Evolutionary conservation across 176 grass and related monocot genomes (phyloP).

Genomic region (Panicum miliaceum): DNA sequence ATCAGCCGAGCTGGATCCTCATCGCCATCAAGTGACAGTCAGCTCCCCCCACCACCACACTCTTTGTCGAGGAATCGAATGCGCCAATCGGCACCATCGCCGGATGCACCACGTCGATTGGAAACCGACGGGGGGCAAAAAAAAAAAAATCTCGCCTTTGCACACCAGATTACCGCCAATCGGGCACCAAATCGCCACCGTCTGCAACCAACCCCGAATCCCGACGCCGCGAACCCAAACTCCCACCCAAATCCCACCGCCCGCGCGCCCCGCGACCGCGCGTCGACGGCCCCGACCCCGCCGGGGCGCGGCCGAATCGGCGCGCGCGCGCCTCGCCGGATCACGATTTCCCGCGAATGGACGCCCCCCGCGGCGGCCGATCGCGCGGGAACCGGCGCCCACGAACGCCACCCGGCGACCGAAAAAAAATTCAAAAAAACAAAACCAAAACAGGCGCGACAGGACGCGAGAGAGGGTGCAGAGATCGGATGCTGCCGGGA

Average conservation of each 20-base stretch:
- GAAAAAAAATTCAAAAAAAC: slow-evolving; percentile 35
- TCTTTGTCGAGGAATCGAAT: slow-evolving; percentile 54
- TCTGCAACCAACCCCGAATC: slow-evolving; percentile 1
- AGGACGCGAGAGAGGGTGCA: too few species aligned
- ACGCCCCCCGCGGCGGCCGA: slow-evolving; percentile 22
- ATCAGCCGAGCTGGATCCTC: slow-evolving; percentile 36
- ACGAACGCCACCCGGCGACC: neutral
- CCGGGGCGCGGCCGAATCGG: slow-evolving; percentile 7
- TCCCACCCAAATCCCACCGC: slow-evolving; percentile 33
- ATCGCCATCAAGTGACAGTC: slow-evolving; percentile 34
- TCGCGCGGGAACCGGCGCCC: slow-evolving; percentile 2
- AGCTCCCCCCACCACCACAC: slow-evolving; percentile 36
- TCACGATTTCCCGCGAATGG: neutral
- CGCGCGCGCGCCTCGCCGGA: neutral
- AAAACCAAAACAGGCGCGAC: neutral
- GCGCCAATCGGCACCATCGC: slow-evolving; percentile 43
- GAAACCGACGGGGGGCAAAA: neutral
- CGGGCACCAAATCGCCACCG: slow-evolving; percentile 31
- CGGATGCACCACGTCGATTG: slow-evolving; percentile 45
- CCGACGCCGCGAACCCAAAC: neutral
- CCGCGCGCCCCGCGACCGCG: neutral
- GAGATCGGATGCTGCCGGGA: neutral
- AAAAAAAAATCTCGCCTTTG: slow-evolving; percentile 36
- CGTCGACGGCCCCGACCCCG: neutral
- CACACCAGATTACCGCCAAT: slow-evolving; percentile 37